Evolutionary conservation across 2,329 filamentous ascomycete species (phyloP).

Genomic region (Purpureocillium lavendulum): DNA sequence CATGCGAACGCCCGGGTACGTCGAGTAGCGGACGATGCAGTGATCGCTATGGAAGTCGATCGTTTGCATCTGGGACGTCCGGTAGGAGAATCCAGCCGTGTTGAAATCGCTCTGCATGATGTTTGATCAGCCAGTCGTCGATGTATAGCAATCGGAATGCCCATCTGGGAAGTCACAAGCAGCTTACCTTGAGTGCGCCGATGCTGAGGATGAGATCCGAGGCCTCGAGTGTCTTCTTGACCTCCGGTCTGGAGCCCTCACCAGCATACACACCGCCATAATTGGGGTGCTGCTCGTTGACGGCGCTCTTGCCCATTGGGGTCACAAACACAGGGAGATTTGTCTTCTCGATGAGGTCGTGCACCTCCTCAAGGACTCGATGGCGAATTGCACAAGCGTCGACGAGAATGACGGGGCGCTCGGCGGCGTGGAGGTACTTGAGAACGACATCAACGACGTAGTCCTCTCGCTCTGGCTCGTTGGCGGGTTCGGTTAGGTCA

Average conservation of each 20-base stretch:
- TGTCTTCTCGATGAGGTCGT: conserved; percentile 64
- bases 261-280: conserved; percentile 83
- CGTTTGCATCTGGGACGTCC: conserved; percentile 65
- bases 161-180: too few relatives aligned
- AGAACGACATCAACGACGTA: conserved; percentile 77
- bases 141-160: too few relatives aligned
- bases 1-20: conserved; percentile 72
- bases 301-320: conserved; percentile 80
- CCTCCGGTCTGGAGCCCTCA: conserved; percentile 58
- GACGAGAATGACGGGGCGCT: conserved; percentile 69
- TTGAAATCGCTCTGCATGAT: conserved; percentile 62
- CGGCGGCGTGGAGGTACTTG: conserved; percentile 62
- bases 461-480: conserved; percentile 64
- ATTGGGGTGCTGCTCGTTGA: conserved; percentile 67
- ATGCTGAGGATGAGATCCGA: conserved; percentile 65
- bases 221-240: conserved; percentile 55
- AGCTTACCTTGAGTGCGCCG: conserved; percentile 47
- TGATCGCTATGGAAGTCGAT: conserved; percentile 75
- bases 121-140: not conserved
- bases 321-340: conserved; percentile 77
- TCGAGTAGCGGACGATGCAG: conserved; percentile 66
- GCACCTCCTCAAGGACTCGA: conserved; percentile 62
- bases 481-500: conserved; percentile 53
- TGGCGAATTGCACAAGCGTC: conserved; percentile 79
- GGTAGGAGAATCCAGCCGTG: conserved; percentile 74